Evolutionary conservation across 1,284 basidiomycete genomes (phyloP).

Genomic region (Testicularia cyperi): DNA sequence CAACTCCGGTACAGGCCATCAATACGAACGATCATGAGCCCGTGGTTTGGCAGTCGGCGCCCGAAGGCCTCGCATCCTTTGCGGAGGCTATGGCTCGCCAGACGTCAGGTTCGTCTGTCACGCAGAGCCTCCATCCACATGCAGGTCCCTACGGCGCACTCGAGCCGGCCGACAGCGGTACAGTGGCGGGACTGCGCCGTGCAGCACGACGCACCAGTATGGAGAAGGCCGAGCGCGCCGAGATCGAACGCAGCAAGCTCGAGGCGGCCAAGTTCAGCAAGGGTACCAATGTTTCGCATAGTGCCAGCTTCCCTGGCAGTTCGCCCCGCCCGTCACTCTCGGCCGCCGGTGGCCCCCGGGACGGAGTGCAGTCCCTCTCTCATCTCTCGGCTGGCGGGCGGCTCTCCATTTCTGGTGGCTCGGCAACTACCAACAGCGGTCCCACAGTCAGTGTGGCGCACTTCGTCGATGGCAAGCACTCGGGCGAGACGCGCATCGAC

Average conservation of each 20-base stretch:
- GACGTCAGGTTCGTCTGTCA: no score
- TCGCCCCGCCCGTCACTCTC: conserved; percentile 25
- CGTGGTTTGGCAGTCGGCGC: conserved; percentile 36
- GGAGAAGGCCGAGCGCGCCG: conserved; percentile 16
- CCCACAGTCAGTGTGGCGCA: conserved; percentile 38
- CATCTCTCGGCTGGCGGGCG: conserved; percentile 13
- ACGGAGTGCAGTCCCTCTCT: conserved; percentile 22
- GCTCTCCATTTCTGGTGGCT: conserved; percentile 7
- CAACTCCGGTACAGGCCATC: conserved; percentile 37
- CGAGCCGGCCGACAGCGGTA: conserved; percentile 20
- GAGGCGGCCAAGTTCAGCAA: no score
- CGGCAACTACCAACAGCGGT: conserved; percentile 25
- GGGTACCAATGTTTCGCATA: conserved; percentile 18
- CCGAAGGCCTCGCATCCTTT: conserved; percentile 25
- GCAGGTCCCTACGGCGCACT: no score
- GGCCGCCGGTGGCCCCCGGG: conserved; percentile 17
- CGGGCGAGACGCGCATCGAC: conserved; percentile 43
- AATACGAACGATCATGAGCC: conserved; percentile 6
- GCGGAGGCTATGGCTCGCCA: conserved; percentile 27
- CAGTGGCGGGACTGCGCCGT: conserved; percentile 42
- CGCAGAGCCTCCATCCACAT: no score
- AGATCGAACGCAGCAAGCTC: conserved; percentile 4
- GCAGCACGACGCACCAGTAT: conserved; percentile 44
- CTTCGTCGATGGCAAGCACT: conserved; percentile 25
- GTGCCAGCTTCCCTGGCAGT: conserved; percentile 37